Evolutionary conservation across 306 rosid genomes (phyloP).

Genomic region (Begonia peltatifolia): DNA sequence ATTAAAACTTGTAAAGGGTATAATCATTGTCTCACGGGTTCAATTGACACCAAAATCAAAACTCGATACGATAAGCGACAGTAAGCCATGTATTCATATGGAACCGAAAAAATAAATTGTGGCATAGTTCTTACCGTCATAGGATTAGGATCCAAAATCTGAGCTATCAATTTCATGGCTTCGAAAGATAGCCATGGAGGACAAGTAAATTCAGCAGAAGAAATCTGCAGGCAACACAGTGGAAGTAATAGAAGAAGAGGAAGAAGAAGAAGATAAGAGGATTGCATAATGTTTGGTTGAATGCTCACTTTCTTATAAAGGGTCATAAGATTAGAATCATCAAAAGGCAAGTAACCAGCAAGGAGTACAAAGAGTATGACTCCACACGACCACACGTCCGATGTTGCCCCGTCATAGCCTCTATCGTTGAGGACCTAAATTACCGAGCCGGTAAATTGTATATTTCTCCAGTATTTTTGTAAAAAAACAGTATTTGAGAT

Average conservation of each 20-base stretch:
- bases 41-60: too few relatives aligned
- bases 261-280: conserved; percentile 7
- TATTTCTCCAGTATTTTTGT: not conserved
- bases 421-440: conserved; percentile 74
- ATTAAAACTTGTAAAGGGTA: too few relatives aligned
- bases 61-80: too few relatives aligned
- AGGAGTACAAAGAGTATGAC: conserved; percentile 95
- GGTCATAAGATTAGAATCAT: conserved; percentile 74
- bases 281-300: conserved; percentile 7
- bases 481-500: not conserved
- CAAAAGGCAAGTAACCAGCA: conserved; percentile 99
- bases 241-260: conserved; percentile 18
- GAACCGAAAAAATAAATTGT: too few relatives aligned
- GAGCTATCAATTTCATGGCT: conserved; percentile 85
- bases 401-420: conserved; percentile 95
- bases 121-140: conserved; percentile 35
- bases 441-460: conserved; percentile 8
- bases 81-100: too few relatives aligned
- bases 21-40: too few relatives aligned
- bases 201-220: conserved; percentile 75
- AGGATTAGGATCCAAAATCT: conserved; percentile 89
- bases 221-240: conserved; percentile 49
- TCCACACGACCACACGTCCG: conserved; percentile 99
- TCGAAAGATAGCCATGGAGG: conserved; percentile 95
- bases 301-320: conserved; percentile 77